A percentile compares a stretch with the other conserved stretches of the same genome.
Evolutionary conservation across 805 yeast species (phyloP).

Genomic region (Debaryomyces maramus): DNA sequence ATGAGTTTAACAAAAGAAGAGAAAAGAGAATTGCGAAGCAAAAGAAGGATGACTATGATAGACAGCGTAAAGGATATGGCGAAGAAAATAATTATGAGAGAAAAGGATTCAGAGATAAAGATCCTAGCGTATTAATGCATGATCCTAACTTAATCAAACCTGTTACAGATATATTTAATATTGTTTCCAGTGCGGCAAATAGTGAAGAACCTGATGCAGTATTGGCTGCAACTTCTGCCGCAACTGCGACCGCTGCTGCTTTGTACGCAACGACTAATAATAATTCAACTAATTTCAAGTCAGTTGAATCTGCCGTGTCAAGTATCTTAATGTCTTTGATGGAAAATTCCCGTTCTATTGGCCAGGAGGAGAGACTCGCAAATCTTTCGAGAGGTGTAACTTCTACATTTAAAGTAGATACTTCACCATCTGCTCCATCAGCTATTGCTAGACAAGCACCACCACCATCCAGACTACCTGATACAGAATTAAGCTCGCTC

Average conservation of each 20-base stretch:
- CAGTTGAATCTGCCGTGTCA: constrained; percentile 24
- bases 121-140: constrained; percentile 19
- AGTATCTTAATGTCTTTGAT: constrained; percentile 22
- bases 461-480: neutral
- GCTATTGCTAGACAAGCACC: constrained; percentile 7
- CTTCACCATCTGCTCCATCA: neutral
- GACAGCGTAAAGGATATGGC: constrained; percentile 14
- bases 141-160: constrained; percentile 27
- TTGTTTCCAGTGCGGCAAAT: constrained; percentile 31
- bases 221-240: constrained; percentile 36
- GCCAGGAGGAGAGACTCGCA: constrained; percentile 23
- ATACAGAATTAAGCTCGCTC: constrained; percentile 10
- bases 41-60: constrained; percentile 26
- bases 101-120: constrained; percentile 15
- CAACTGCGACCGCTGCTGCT: constrained; percentile 39
- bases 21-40: constrained; percentile 56
- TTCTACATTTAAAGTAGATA: constrained; percentile 6
- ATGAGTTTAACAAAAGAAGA: constrained; percentile 67
- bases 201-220: constrained; percentile 35
- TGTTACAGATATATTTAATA: constrained; percentile 36
- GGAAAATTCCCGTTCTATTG: constrained; percentile 19
- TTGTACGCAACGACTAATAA: constrained; percentile 29
- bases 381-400: constrained; percentile 21
- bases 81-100: constrained; percentile 10
- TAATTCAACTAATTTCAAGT: constrained; percentile 18